Evolutionary conservation across 2,329 filamentous ascomycete genomes (phyloP), one percentile per base, ranked within the genome.

Genomic region (Ophiostoma sp.): DNA sequence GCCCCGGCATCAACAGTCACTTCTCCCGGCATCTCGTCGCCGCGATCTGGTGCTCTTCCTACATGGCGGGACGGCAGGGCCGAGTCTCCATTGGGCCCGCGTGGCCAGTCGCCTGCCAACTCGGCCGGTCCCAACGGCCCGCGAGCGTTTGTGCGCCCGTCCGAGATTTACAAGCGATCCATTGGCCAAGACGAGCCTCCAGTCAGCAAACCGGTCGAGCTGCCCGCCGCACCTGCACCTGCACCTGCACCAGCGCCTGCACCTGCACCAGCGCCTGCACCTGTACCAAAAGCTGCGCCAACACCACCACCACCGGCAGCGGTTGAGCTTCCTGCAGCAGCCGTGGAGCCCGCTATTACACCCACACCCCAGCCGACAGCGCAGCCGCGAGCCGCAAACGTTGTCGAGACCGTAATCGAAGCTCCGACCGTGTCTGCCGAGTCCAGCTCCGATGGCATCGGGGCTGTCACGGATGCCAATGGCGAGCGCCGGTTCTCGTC

Each of bases 111-210:
- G 41, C 72, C 72, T 1, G 72, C 72, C 68, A n/a, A 36, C n/a
- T 27, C 64, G 13, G 64, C 41, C 35, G 65, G 48, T 7, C 69
- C 69, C 44, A 60, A 62, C 15, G 69, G 54, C 5, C 70, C 88
- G 74, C 77, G 86, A 0, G 79, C 86, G 0, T 89, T 94, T 74
- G 83, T 93, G 70, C 84, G 90, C 52, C 91, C 92, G 1, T 86
- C 90, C 15, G 92, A 96, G 74, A 89, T 94, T 60, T 94, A 94
- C 77, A 89, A 86, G 76, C 87, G 90, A 6, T 83, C 90, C 77
- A 41, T 66, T 35, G 39, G 36, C 31, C 13, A 39, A 2, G 52
- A 60, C 13, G 71, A 71, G 48, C 64, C 48, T 4, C 35, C 31
- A 27, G 54, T 4, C 20, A 7, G 11, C n/a, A 66, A 48, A 36